Base-by-base conservation (phyloP, 139 green algal genomes). In the Zygnema circumcarinatum region DNA sequence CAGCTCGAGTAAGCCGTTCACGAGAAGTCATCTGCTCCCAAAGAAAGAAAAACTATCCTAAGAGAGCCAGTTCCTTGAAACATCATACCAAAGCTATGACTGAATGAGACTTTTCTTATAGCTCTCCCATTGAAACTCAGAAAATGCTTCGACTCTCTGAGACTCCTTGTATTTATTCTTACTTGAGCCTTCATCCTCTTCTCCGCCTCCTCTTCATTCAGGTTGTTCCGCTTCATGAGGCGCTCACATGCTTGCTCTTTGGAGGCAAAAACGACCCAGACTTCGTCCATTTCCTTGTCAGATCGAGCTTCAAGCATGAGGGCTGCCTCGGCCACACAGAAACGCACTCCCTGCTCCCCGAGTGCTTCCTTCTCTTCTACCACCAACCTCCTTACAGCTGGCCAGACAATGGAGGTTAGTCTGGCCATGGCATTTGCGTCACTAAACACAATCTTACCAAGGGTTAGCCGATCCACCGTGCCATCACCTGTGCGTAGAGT, bases 371-470 rank as follows among this genome's bases (percentile, higher is more conserved):
- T 41, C 69, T 88, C 40, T 36, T 88, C 83, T 25, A 39, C 73
- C 40, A 88, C 72, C 22, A 88, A 38, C 20, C 25, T 53, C 74
- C 69, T 38, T 36, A 88, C 73, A 31, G 76, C 76, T 33, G 83
- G 83, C 83, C 83, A 88, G 47, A 88, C 83, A n/a, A 88, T 84
- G 16, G 33, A 39, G 0, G 83, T 88, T 29, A 88, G 83, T 35
- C 32, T 40, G 31, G 36, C 39, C 68, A 88, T 85, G 38, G 79
- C 39, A 2, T 47, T 32, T 22, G 67, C 40, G 68, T 84, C 33
- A 47, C 22, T 47, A 83, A 88, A 88, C 3, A 88, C 82, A 29
- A 52, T 38, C 20, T 73, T 74, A 73, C 82, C 82, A 32, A 88
- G 68, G 22, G 82, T 53, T 2, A 33, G 21, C 20, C 82, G 82